Conservation (phyloP, 2,329 filamentous ascomycete species). For the Exophiala xenobiotica region DNA sequence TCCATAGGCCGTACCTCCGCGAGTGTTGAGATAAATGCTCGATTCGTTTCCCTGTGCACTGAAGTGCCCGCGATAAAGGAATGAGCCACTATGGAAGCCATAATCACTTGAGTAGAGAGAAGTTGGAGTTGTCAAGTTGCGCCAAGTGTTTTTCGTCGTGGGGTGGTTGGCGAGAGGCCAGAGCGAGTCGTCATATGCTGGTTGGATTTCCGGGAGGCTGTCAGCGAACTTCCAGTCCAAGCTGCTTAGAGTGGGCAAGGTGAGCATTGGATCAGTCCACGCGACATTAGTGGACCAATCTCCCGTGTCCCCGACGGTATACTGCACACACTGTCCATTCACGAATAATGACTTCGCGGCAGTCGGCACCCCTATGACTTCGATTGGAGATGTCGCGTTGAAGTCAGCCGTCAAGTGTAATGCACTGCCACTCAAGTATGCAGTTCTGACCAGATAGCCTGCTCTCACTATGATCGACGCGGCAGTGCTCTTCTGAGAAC, state of each 20-base stretch:
- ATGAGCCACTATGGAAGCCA: slow-evolving; percentile 67
- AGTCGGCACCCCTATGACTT: slow-evolving; percentile 65
- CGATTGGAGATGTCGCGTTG: slow-evolving; percentile 66
- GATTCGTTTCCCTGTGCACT: slow-evolving; percentile 55
- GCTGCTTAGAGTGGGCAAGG: slow-evolving; percentile 57
- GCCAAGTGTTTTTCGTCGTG: slow-evolving; percentile 60
- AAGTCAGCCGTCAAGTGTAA: slow-evolving; percentile 69
- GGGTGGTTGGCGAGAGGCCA: slow-evolving; percentile 64
- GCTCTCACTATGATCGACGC: slow-evolving; percentile 44
- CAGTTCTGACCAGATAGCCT: slow-evolving; percentile 47
- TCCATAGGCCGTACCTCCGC: slow-evolving; percentile 68
- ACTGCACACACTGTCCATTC: neutral
- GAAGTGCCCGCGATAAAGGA: slow-evolving; percentile 71
- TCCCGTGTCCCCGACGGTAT: neutral
- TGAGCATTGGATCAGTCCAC: slow-evolving; percentile 52
- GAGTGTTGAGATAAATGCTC: slow-evolving; percentile 57
- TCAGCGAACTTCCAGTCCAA: slow-evolving; percentile 70
- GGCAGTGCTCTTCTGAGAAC: slow-evolving; percentile 30
- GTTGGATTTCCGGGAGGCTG: slow-evolving; percentile 66
- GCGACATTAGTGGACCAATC: slow-evolving; percentile 46
- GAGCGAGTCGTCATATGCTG: slow-evolving; percentile 64
- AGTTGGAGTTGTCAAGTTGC: slow-evolving; percentile 57
- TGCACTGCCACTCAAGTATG: slow-evolving; percentile 54
- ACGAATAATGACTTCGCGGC: slow-evolving; percentile 54
- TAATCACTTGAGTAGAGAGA: slow-evolving; percentile 71